These are phyloP conservation scores for Neonectria ditissima DNA, from an alignment of 2,329 filamentous ascomycete species.

Conservation along the genomic window DNA sequence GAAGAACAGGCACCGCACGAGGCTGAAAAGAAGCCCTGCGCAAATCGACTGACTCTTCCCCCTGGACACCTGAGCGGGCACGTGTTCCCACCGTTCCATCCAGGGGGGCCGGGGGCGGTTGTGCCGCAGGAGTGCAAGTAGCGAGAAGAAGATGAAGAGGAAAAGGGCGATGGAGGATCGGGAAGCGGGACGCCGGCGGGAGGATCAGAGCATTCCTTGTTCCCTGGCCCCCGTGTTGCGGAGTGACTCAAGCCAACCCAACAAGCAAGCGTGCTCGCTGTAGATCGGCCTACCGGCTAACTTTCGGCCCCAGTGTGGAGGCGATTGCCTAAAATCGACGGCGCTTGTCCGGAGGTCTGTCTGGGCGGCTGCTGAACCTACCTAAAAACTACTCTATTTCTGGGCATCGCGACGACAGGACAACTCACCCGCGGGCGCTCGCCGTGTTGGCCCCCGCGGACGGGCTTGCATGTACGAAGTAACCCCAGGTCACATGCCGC, in stretches of 20 bases:
- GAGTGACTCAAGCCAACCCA: slow-evolving; percentile 23
- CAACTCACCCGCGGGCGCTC: not conserved
- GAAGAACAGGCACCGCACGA: slow-evolving; percentile 9
- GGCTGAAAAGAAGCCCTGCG: slow-evolving; percentile 15
- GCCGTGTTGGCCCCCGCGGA: not conserved
- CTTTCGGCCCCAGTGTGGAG: slow-evolving; percentile 36
- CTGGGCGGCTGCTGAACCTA: too few relatives aligned
- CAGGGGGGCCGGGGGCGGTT: too few relatives aligned
- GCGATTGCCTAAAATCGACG: slow-evolving; percentile 41
- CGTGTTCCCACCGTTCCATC: too few relatives aligned
- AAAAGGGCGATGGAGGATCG: not conserved
- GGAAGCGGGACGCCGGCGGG: slow-evolving; percentile 2
- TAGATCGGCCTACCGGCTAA: slow-evolving; percentile 21
- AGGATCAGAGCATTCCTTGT: slow-evolving; percentile 7
- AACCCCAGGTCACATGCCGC: not conserved
- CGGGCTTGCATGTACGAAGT: not conserved
- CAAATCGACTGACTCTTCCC: too few relatives aligned
- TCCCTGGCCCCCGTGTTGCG: not conserved
- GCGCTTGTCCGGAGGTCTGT: slow-evolving; percentile 1
- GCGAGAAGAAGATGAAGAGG: too few relatives aligned
- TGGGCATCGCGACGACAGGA: not conserved
- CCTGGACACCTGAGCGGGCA: too few relatives aligned
- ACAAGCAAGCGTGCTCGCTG: too few relatives aligned
- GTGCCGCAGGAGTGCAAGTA: not conserved
- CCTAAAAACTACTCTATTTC: not conserved